A percentile compares a stretch with the other conserved stretches of the same genome.
Conservation (phyloP, 2,329 filamentous ascomycete species). For the Alternaria tenuissima region DNA sequence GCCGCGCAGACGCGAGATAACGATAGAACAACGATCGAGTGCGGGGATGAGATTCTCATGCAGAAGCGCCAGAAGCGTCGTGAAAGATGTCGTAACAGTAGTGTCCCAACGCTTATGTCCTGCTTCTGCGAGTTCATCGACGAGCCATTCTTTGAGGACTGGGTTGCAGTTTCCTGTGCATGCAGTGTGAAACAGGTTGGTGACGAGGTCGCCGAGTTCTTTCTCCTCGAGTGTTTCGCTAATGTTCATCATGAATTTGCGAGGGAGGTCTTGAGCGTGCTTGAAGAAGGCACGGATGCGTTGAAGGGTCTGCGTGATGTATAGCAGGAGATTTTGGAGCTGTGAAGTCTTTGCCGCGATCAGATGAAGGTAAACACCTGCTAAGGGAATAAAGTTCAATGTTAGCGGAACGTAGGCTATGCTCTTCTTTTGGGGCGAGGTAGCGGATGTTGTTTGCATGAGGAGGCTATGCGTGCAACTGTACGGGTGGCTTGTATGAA, state of each 20-base stretch:
- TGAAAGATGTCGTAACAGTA: slow-evolving; percentile 78
- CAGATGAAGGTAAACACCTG: slow-evolving; percentile 81
- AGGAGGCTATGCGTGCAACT: slow-evolving; percentile 80
- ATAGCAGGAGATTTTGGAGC: slow-evolving; percentile 84
- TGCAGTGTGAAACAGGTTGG: slow-evolving; percentile 83
- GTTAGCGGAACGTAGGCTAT: slow-evolving; percentile 71
- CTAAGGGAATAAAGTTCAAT: slow-evolving; percentile 80
- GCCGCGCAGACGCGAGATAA: slow-evolving; percentile 82
- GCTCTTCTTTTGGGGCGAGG: slow-evolving; percentile 38
- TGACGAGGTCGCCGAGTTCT: slow-evolving; percentile 70
- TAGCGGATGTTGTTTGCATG: slow-evolving; percentile 55
- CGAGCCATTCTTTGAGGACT: slow-evolving; percentile 84
- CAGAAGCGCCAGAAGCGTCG: slow-evolving; percentile 76
- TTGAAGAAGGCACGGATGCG: slow-evolving; percentile 86
- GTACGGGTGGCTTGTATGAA: slow-evolving; percentile 75
- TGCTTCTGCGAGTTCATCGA: slow-evolving; percentile 75
- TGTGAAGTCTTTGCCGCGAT: slow-evolving; percentile 87
- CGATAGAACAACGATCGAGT: slow-evolving; percentile 80
- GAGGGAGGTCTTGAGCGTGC: slow-evolving; percentile 79
- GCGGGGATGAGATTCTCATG: slow-evolving; percentile 91
- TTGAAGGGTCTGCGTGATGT: slow-evolving; percentile 80
- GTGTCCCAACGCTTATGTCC: slow-evolving; percentile 97
- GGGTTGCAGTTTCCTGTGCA: slow-evolving; percentile 82
- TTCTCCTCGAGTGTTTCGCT: slow-evolving; percentile 77
- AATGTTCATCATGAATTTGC: slow-evolving; percentile 78